Conservation (phyloP, 495 filamentous ascomycete species). For the Penicillium silybi region DNA sequence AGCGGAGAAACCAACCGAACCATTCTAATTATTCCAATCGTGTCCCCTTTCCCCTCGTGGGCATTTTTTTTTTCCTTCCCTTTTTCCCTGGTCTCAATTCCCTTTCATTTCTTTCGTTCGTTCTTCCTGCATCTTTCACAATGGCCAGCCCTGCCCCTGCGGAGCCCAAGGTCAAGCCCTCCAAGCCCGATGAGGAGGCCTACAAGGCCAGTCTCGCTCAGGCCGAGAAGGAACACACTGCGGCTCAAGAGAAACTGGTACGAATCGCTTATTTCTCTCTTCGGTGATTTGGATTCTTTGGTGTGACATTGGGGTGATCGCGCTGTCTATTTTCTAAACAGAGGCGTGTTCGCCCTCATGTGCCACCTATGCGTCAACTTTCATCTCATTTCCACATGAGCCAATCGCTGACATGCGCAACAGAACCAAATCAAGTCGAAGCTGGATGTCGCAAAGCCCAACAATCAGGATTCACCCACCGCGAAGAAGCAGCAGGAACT, state of each 20-base stretch:
- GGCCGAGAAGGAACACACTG: slow-evolving; percentile 78
- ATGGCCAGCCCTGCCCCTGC: slow-evolving; percentile 40
- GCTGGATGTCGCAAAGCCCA: slow-evolving; percentile 70
- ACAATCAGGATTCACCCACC: slow-evolving; percentile 68
- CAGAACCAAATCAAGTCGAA: slow-evolving; percentile 83
- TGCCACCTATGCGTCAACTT: background rate
- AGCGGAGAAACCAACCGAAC: slow-evolving; percentile 34
- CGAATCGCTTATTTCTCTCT: slow-evolving; percentile 27
- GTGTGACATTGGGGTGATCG: background rate
- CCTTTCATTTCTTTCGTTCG: slow-evolving; percentile 8
- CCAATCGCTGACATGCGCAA: slow-evolving; percentile 9
- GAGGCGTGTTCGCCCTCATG: background rate
- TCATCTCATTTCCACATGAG: background rate
- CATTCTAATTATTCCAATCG: slow-evolving; percentile 22
- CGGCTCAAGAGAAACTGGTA: slow-evolving; percentile 72
- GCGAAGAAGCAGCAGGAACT: slow-evolving; percentile 80
- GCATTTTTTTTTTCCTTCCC: slow-evolving; percentile 11
- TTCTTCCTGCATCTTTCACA: slow-evolving; percentile 13
- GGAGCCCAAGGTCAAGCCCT: slow-evolving; percentile 45
- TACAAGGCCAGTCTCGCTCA: slow-evolving; percentile 63
- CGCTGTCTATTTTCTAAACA: background rate
- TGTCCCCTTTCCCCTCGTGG: slow-evolving; percentile 26
- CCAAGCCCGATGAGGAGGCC: slow-evolving; percentile 53
- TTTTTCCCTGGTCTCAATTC: slow-evolving; percentile 11
- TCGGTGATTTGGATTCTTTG: background rate